A percentile compares a stretch with the other conserved stretches of the same genome.
Evolutionary conservation across 495 filamentous ascomycete genomes (phyloP).

Genomic region (Hypoxylon cercidicola): DNA sequence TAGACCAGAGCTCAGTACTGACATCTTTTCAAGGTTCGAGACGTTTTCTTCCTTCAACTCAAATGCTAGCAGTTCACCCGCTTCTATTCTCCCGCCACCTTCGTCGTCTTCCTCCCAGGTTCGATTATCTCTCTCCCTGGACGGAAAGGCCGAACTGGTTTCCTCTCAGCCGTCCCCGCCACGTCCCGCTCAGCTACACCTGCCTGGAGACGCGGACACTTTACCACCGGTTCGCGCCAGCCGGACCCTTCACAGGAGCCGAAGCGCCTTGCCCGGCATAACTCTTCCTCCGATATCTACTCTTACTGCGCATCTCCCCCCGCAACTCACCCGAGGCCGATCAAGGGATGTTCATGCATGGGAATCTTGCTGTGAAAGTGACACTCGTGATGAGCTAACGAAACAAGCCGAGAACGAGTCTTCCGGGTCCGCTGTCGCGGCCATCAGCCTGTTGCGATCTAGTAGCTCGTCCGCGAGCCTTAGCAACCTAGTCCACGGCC

Average conservation of each 20-base stretch:
- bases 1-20: constrained; percentile 13
- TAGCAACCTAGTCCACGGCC: constrained; percentile 47
- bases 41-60: constrained; percentile 52
- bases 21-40: constrained; percentile 44
- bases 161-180: constrained; percentile 79
- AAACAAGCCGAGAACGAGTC: constrained; percentile 77
- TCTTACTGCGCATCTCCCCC: constrained; percentile 70
- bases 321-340: constrained; percentile 66
- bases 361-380: constrained; percentile 82
- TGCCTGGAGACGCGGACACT: constrained; percentile 35
- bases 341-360: constrained; percentile 85
- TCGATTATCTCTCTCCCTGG: constrained; percentile 77
- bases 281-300: constrained; percentile 63
- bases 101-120: constrained; percentile 60
- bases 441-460: constrained; percentile 77
- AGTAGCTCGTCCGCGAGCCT: constrained; percentile 62
- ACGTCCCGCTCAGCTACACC: constrained; percentile 45
- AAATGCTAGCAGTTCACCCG: constrained; percentile 35
- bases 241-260: constrained; percentile 62
- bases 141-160: constrained; percentile 84
- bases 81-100: constrained; percentile 42
- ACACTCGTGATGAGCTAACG: constrained; percentile 75
- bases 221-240: constrained; percentile 65
- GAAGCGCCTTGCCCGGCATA: constrained; percentile 60
- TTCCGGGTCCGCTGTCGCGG: constrained; percentile 74